Evolutionary conservation across 2,329 filamentous ascomycete species (phyloP), one percentile per base, ranked within the genome.

Genomic region (Mycosphaerelloides madeirae): DNA sequence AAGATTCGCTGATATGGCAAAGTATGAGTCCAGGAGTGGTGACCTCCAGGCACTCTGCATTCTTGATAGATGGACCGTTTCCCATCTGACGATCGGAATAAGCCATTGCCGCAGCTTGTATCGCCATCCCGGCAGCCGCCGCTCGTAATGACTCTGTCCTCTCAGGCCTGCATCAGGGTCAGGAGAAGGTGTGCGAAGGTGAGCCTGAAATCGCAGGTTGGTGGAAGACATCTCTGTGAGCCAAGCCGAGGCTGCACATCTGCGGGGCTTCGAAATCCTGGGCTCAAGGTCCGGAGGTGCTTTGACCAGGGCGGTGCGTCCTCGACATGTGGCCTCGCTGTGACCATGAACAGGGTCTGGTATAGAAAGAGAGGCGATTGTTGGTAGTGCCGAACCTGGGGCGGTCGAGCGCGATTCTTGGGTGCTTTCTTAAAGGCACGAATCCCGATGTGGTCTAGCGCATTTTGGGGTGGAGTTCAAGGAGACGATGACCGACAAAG

Each of bases 1-100:
- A 43, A 97, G 79, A 67, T 97, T 98, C 52, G 93, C 93, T 1
- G 90, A 95, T 54, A 94, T 87, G 39, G 93, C 91, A 68, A 98
- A 98, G 73, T 96, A 98, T 51, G 87, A 87, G 68, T 98, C 93
- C 60, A 97, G 82, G 7, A 85, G 78, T 1, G 88, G 87, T 15
- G 87, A 84, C 60, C 91, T 85, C 64, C 91, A 68, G 64, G 75
- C 81, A 55, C 83, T 78, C 75, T 98, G 93, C 62, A 95, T 72
- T 71, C 80, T 84, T 45, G 91, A 91, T 14, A 98, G 81, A 68
- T 95, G 93, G 1, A 90, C 91, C 22, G 93, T 98, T 72, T 98
- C 93, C 84, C 84, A 90, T 65, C 93, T 83, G 44, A 97, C 82
- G 46, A 97, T 76, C 50, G 91, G 91, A 47, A 98, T 82, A 46